Evolutionary conservation across 192 early-diverging fungal species (phyloP).

Genomic region (Backusella sp.): DNA sequence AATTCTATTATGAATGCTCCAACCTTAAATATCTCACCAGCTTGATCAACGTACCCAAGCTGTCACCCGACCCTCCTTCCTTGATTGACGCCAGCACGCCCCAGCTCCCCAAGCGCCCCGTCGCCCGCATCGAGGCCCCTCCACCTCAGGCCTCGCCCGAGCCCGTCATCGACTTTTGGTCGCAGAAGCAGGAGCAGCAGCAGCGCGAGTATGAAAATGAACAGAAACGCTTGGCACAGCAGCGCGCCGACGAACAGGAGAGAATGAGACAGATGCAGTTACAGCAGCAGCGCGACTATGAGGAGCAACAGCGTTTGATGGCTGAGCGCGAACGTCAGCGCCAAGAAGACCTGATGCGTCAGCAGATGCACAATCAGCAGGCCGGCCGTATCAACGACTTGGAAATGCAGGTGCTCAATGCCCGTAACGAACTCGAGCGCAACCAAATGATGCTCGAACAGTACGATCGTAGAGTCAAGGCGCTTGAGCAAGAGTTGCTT

Average conservation of each 20-base stretch:
- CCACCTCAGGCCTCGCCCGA: conserved; percentile 47
- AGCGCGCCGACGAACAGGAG: conserved; percentile 60
- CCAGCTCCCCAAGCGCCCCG: conserved; percentile 52
- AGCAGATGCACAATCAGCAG: conserved; percentile 82
- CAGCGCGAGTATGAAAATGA: conserved; percentile 67
- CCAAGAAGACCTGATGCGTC: conserved; percentile 70
- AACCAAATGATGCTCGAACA: conserved; percentile 84
- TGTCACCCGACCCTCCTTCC: conserved; percentile 80
- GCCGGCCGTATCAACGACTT: conserved; percentile 77
- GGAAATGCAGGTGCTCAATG: conserved; percentile 77
- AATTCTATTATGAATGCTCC: conserved; percentile 91
- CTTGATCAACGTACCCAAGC: conserved; percentile 84
- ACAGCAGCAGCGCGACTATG: conserved; percentile 70
- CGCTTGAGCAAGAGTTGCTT: conserved; percentile 81
- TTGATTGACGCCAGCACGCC: conserved; percentile 75
- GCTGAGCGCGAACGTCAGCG: conserved; percentile 70
- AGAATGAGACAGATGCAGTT: conserved; percentile 60
- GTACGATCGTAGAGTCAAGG: conserved; percentile 82
- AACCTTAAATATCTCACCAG: conserved; percentile 91
- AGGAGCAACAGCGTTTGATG: conserved; percentile 75
- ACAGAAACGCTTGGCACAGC: conserved; percentile 58
- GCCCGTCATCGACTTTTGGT: conserved; percentile 63
- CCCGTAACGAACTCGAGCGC: conserved; percentile 74
- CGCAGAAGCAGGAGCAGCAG: conserved; percentile 59
- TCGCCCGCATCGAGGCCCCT: conserved; percentile 39